Base-by-base conservation (phyloP, 495 filamentous ascomycete species). In the Podospora tetraspora region DNA sequence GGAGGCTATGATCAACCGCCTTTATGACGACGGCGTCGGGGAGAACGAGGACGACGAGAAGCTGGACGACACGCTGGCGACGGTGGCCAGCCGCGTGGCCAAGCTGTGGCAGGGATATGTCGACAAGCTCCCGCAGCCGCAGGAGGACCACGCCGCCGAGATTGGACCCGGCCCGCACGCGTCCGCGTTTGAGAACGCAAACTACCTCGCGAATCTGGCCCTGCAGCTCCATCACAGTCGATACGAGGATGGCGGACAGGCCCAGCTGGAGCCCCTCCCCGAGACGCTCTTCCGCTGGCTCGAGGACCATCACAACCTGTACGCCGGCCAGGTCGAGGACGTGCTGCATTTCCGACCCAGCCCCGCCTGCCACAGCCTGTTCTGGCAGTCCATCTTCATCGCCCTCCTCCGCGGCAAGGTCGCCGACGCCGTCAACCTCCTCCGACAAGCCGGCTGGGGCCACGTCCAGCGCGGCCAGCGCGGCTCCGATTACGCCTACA, bases 271-370 rank as follows among this genome's bases (percentile, higher is more conserved):
- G 43, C 84, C 91, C 7, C 79, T 94, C 7, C 91, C 93, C 16
- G 87, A 88, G 70, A 82, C 92, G 30, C 80, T 97, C 19, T 83
- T 96, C 24, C 84, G 90, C 68, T 97, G 93, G 93, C 81, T 96
- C 52, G 83, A 91, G 63, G 81, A 82, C 3, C 84, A 90, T 71
- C 89, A 94, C 73, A 83, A 87, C 60, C 79, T 89, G 27, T 88
- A 87, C 68, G 77, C 77, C 23, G 79, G 83, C 59, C 89, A 90
- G 68, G 72, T 90, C 3, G 80, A 86, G 56, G 78, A 87, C 13
- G 79, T 96, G 52, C 79, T 84, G 68, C 81, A 82, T 25, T 76
- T 88, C 66, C 80, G 85, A 59, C 91, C 90, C 3, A 90, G 89
- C 67, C 90, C 91, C 43, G 88, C 92, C 3, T 86, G 87, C 59